A percentile compares a stretch with the other conserved stretches of the same genome.
These are phyloP conservation scores for Linderniella brevidens DNA, from an alignment of 257 asterid species.

Conservation along the genomic window DNA sequence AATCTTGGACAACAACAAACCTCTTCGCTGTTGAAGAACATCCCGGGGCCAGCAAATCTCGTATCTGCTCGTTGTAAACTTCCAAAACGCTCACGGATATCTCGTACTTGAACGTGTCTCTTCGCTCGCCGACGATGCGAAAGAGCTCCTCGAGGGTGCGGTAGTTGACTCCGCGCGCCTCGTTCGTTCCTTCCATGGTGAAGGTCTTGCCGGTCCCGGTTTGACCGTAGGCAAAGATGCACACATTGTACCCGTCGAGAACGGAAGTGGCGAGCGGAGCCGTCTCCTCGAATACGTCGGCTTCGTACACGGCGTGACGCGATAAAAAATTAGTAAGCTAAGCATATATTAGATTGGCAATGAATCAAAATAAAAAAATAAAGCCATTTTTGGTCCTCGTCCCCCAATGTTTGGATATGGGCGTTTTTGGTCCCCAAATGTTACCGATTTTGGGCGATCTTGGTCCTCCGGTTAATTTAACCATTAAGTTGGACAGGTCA, in stretches of 20 bases:
- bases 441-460: too few relatives aligned
- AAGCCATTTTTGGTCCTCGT: too few relatives aligned
- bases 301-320: slow-evolving; percentile 21
- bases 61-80: slow-evolving; percentile 89
- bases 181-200: slow-evolving; percentile 89
- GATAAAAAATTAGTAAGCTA: background rate
- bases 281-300: slow-evolving; percentile 78
- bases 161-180: slow-evolving; percentile 89
- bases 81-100: slow-evolving; percentile 84
- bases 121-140: slow-evolving; percentile 61
- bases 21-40: slow-evolving; percentile 22
- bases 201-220: slow-evolving; percentile 96
- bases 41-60: slow-evolving; percentile 57
- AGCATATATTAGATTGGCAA: too few relatives aligned
- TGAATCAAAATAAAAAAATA: too few relatives aligned
- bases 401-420: too few relatives aligned
- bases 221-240: slow-evolving; percentile 95
- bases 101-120: slow-evolving; percentile 44
- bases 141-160: slow-evolving; percentile 77
- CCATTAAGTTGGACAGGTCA: too few relatives aligned
- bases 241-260: slow-evolving; percentile 83
- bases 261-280: slow-evolving; percentile 81
- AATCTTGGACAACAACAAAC: too few relatives aligned
- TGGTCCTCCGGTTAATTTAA: too few relatives aligned
- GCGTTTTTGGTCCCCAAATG: too few relatives aligned